Evolutionary conservation across 257 asterid species (phyloP).

Genomic region (Fraxinus anomala): DNA sequence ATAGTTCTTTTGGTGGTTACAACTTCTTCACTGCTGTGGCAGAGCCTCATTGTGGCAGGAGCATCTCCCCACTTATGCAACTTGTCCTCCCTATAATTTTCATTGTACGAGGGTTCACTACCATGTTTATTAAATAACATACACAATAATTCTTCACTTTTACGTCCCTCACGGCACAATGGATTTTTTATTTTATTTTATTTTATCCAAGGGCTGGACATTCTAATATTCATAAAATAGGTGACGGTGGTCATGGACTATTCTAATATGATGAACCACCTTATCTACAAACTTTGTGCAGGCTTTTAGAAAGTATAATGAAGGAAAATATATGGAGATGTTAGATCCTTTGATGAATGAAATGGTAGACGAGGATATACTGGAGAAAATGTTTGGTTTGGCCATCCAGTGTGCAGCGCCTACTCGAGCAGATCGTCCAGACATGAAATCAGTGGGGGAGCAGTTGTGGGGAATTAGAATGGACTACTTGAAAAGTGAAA

Average conservation of each 20-base stretch:
- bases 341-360: conserved; percentile 72
- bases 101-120: too few species aligned
- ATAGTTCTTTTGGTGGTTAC: too few species aligned
- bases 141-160: not conserved
- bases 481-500: conserved; percentile 68
- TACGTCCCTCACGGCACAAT: not conserved
- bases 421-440: conserved; percentile 84
- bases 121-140: too few species aligned
- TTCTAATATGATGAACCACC: not conserved
- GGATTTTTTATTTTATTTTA: not conserved
- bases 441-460: conserved; percentile 79
- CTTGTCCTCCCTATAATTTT: too few species aligned
- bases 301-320: conserved; percentile 70
- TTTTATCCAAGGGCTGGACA: not conserved
- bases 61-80: too few species aligned
- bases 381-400: conserved; percentile 68
- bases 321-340: conserved; percentile 57
- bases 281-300: conserved; percentile 34
- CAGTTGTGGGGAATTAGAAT: conserved; percentile 88
- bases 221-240: not conserved
- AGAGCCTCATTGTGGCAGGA: too few species aligned
- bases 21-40: too few species aligned
- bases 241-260: not conserved
- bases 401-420: conserved; percentile 93
- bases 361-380: conserved; percentile 47